Conservation (phyloP, 2,329 filamentous ascomycete genomes). For the Fusarium transvaalense region DNA sequence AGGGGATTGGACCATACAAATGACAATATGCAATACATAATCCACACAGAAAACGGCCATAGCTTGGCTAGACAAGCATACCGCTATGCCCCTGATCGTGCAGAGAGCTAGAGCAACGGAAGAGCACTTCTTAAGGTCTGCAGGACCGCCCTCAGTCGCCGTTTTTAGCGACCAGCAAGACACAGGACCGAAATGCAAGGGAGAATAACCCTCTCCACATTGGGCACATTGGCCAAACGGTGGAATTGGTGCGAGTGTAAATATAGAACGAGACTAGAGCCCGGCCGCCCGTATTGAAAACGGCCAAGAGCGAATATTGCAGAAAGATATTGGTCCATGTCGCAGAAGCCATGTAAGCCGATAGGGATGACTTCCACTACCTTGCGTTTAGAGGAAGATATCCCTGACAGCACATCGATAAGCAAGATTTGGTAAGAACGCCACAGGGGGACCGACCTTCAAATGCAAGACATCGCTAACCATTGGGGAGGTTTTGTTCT, state of each 20-base stretch:
- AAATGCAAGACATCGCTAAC: conserved; percentile 23
- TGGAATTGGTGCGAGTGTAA: conserved; percentile 33
- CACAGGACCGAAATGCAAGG: conserved; percentile 24
- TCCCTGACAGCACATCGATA: conserved; percentile 17
- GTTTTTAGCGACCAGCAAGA: conserved; percentile 2
- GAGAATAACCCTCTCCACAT: conserved; percentile 1
- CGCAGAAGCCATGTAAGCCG: conserved; percentile 18
- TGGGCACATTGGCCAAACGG: conserved; percentile 16
- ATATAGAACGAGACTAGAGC: conserved; percentile 31
- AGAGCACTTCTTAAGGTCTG: neutral
- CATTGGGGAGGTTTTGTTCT: conserved; percentile 11
- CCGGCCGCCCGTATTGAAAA: conserved; percentile 32
- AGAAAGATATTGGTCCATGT: conserved; percentile 3
- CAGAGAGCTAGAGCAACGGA: neutral
- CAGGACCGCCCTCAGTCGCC: conserved; percentile 2
- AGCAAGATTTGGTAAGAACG: conserved; percentile 14
- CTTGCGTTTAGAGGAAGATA: conserved; percentile 16
- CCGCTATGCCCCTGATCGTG: conserved; percentile 20
- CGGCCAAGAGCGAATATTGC: conserved; percentile 16
- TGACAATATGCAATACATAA: conserved; percentile 12
- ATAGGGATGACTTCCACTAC: conserved; percentile 25
- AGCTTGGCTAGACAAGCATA: conserved; percentile 7
- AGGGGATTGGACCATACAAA: conserved; percentile 5
- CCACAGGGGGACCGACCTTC: conserved; percentile 26
- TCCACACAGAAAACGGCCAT: conserved; percentile 10